Evolutionary conservation across 495 filamentous ascomycete genomes (phyloP).

Genomic region (Lophium mytilinum): DNA sequence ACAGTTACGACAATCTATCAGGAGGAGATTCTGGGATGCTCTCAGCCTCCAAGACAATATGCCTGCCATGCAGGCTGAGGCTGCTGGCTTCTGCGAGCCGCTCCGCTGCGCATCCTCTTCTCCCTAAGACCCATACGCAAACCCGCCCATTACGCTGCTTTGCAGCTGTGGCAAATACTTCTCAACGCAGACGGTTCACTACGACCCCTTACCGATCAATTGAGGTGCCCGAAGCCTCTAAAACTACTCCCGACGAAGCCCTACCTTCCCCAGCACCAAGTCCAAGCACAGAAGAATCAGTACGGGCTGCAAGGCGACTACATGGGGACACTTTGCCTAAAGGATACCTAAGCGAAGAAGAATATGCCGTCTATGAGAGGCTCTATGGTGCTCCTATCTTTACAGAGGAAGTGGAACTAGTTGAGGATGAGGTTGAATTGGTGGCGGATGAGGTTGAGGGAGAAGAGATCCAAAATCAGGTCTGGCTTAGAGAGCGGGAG

Average conservation of each 20-base stretch:
- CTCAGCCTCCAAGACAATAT: no score
- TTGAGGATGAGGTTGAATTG: constrained; percentile 33
- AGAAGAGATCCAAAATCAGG: constrained; percentile 27
- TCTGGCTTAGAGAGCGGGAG: constrained; percentile 48
- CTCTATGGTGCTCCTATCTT: constrained; percentile 65
- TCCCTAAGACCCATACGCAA: no score
- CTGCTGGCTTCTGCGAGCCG: no score
- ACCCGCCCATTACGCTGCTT: no score
- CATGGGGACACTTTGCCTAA: constrained; percentile 74
- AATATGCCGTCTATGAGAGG: constrained; percentile 67
- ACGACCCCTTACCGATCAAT: background rate
- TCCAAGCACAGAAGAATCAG: constrained; percentile 9
- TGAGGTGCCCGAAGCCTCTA: background rate
- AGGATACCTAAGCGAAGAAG: constrained; percentile 58
- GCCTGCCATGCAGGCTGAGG: no score
- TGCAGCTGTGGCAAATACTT: no score
- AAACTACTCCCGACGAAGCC: background rate
- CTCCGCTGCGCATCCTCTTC: no score
- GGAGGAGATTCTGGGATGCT: no score
- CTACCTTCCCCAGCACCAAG: background rate
- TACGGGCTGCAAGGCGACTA: constrained; percentile 58
- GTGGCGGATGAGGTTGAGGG: constrained; percentile 33
- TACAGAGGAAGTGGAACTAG: constrained; percentile 51
- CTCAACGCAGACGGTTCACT: background rate
- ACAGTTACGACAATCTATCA: no score